These are phyloP conservation scores for Rhizopogon rudus DNA, from an alignment of 768 basidiomycete genomes.

Conservation along the genomic window DNA sequence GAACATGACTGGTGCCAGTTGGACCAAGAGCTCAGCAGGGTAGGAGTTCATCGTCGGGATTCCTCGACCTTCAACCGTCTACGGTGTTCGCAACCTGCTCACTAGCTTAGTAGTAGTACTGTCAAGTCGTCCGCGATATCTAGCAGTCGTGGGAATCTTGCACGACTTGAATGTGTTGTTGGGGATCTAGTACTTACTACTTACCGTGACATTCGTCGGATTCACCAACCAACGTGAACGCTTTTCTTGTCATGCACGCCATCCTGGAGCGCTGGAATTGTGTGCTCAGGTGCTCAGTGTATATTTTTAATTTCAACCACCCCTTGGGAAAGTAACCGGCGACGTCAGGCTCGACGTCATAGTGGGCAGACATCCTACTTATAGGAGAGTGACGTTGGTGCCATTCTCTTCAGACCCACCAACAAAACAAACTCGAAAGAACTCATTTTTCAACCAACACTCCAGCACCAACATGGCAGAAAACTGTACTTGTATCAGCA, in stretches of 20 bases:
- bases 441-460: not conserved
- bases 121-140: not conserved
- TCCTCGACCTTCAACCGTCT: not conserved
- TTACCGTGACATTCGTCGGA: too few relatives aligned
- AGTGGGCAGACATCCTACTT: not conserved
- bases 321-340: too few relatives aligned
- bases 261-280: too few relatives aligned
- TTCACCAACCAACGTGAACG: too few relatives aligned
- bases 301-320: not conserved
- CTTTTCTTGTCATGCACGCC: too few relatives aligned
- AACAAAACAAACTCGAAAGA: too few relatives aligned
- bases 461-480: slow-evolving; percentile 13
- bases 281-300: too few relatives aligned
- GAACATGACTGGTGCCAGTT: slow-evolving; percentile 91
- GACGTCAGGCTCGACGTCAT: not conserved
- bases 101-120: too few relatives aligned
- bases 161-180: too few relatives aligned
- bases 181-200: too few relatives aligned
- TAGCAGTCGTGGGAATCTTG: not conserved
- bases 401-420: not conserved
- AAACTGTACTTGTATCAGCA: slow-evolving; percentile 23
- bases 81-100: too few relatives aligned
- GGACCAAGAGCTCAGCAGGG: slow-evolving; percentile 83
- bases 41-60: slow-evolving; percentile 76
- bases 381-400: not conserved